Evolutionary conservation across 768 basidiomycete species (phyloP).

Genomic region (Suillus subluteus): DNA sequence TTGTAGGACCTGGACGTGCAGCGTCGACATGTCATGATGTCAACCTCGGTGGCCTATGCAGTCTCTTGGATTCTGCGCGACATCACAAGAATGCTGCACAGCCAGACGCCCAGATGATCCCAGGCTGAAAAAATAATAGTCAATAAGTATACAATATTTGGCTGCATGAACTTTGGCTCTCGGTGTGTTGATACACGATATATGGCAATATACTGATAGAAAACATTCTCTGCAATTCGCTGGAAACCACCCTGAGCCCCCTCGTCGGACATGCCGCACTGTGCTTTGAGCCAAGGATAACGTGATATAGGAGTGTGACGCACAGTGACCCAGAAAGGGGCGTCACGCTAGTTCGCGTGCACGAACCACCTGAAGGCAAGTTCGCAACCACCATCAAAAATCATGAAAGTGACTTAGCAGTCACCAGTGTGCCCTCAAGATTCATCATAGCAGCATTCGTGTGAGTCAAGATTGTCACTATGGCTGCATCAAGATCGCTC

Average conservation of each 20-base stretch:
- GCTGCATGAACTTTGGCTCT: not conserved
- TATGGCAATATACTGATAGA: not conserved
- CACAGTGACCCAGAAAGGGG: slow-evolving; percentile 16
- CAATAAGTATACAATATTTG: not conserved
- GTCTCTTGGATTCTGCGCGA: not conserved
- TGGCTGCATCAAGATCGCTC: not conserved
- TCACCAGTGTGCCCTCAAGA: slow-evolving; percentile 12
- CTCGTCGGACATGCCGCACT: not conserved
- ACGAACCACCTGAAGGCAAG: slow-evolving; percentile 12
- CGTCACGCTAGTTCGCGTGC: slow-evolving; percentile 4
- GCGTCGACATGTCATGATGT: not conserved
- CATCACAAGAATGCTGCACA: not conserved
- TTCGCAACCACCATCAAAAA: slow-evolving; percentile 13
- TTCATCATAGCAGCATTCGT: slow-evolving; percentile 5
- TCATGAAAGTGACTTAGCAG: slow-evolving; percentile 10
- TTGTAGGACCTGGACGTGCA: not conserved
- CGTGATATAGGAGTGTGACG: not conserved
- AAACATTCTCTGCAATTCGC: not conserved
- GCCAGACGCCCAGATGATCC: not conserved
- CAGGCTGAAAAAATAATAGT: not conserved
- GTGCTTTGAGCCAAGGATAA: not conserved
- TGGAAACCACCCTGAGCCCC: not conserved
- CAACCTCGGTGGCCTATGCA: not conserved
- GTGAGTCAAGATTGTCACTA: slow-evolving; percentile 12
- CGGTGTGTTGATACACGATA: not conserved